Conservation (phyloP, 2,329 filamentous ascomycete genomes). For the Alternaria sp. region DNA sequence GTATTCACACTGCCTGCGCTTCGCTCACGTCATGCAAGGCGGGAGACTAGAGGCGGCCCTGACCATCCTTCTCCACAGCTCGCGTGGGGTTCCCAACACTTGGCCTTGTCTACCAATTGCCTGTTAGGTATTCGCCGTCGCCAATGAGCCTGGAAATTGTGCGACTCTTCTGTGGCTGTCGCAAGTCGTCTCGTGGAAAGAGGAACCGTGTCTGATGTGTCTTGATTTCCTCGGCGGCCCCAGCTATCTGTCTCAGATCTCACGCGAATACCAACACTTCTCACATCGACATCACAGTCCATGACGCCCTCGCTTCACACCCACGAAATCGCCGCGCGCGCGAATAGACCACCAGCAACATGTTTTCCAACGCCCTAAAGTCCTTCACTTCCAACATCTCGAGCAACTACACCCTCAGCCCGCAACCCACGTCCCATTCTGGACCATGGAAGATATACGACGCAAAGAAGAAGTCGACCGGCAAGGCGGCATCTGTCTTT, state of each 20-base stretch:
- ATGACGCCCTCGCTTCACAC: constrained; percentile 38
- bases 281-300: constrained; percentile 28
- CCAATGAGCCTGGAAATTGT: constrained; percentile 3
- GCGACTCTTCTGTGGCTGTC: background rate
- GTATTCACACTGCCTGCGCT: constrained; percentile 8
- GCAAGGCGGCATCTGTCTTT: constrained; percentile 88
- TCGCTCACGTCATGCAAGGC: constrained; percentile 27
- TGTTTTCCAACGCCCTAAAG: constrained; percentile 91
- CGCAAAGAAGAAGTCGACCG: constrained; percentile 94
- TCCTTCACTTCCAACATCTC: constrained; percentile 94
- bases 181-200: constrained; percentile 1
- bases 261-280: constrained; percentile 22
- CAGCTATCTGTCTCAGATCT: constrained; percentile 32
- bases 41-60: constrained; percentile 16
- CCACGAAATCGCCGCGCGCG: constrained; percentile 33
- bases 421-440: constrained; percentile 77
- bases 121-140: background rate
- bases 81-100: constrained; percentile 26
- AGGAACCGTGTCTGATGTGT: constrained; percentile 15
- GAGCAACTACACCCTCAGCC: constrained; percentile 85
- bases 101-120: constrained; percentile 14
- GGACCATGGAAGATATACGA: constrained; percentile 98
- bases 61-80: constrained; percentile 23
- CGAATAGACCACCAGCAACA: constrained; percentile 59
- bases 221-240: constrained; percentile 29